Conservation (phyloP, 345 rosid genomes). For the Durio zibethinus region DNA sequence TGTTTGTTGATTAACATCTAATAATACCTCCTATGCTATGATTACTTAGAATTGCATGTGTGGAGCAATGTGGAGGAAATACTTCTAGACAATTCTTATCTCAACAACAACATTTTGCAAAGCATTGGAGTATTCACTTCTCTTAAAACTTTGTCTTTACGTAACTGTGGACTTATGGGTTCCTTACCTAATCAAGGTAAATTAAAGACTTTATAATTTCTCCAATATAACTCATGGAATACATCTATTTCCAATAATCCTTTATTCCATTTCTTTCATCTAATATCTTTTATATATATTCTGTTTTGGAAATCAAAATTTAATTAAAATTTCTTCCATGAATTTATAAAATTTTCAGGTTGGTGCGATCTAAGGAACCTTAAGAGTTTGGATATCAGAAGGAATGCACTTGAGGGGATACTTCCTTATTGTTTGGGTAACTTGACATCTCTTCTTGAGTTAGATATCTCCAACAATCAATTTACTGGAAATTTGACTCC, state of each 20-base stretch:
- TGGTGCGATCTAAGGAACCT: no score
- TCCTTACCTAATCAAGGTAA: neutral
- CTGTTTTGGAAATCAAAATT: no score
- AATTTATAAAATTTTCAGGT: no score
- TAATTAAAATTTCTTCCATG: no score
- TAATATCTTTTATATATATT: no score
- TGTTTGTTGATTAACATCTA: neutral
- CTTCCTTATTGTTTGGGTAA: constrained; percentile 6
- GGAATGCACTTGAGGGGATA: no score
- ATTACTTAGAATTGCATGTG: neutral
- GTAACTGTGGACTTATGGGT: neutral
- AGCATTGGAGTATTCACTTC: neutral
- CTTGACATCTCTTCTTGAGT: constrained; percentile 4
- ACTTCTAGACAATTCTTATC: neutral
- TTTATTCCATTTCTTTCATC: no score
- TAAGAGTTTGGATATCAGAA: no score
- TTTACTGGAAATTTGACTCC: no score
- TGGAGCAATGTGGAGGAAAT: neutral
- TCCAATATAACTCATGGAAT: no score
- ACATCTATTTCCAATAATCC: no score
- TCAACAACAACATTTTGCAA: neutral
- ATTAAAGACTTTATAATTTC: no score
- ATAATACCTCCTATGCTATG: neutral
- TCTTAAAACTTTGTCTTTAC: neutral
- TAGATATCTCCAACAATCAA: constrained; percentile 16